phyloP scores from a whole-genome alignment of 495 filamentous ascomycete genomes.

The Hypoxylon crocopeplum region DNA sequence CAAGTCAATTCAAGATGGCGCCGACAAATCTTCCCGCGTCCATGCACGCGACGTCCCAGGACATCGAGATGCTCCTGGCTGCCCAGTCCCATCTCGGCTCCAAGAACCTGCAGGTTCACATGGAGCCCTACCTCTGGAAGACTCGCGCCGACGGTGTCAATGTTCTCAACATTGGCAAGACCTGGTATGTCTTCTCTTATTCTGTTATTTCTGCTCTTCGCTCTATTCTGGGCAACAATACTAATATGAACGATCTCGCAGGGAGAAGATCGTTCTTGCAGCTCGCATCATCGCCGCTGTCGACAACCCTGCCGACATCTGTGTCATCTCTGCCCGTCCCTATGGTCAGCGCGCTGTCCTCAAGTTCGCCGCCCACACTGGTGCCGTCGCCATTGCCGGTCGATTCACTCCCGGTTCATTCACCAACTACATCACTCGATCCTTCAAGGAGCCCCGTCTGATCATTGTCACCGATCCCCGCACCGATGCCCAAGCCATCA shows the following conservation, averaged over 20 bases:
- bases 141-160: slow-evolving; percentile 97
- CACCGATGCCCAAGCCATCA: slow-evolving; percentile 99
- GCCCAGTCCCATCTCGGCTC: slow-evolving; percentile 96
- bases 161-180: slow-evolving; percentile 99
- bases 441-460: slow-evolving; percentile 99
- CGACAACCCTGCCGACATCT: slow-evolving; percentile 98
- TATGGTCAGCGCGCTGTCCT: slow-evolving; percentile 99
- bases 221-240: too few relatives aligned
- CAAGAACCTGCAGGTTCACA: slow-evolving; percentile 98
- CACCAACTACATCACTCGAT: slow-evolving; percentile 99
- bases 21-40: slow-evolving; percentile 86
- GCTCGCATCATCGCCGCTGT: slow-evolving; percentile 98
- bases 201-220: too few relatives aligned
- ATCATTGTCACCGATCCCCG: slow-evolving; percentile 99
- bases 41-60: slow-evolving; percentile 74
- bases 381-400: slow-evolving; percentile 96
- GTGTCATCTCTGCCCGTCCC: slow-evolving; percentile 98
- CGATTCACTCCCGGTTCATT: slow-evolving; percentile 99
- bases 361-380: slow-evolving; percentile 98
- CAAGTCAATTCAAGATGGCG: slow-evolving; percentile 75
- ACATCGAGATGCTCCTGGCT: slow-evolving; percentile 99
- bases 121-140: slow-evolving; percentile 99
- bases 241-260: slow-evolving; percentile 43
- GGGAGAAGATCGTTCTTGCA: slow-evolving; percentile 99
- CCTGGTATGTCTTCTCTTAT: slow-evolving; percentile 96